phyloP scores from a whole-genome alignment of 129 eudicot genomes.

The Gnaphalium uliginosum region DNA sequence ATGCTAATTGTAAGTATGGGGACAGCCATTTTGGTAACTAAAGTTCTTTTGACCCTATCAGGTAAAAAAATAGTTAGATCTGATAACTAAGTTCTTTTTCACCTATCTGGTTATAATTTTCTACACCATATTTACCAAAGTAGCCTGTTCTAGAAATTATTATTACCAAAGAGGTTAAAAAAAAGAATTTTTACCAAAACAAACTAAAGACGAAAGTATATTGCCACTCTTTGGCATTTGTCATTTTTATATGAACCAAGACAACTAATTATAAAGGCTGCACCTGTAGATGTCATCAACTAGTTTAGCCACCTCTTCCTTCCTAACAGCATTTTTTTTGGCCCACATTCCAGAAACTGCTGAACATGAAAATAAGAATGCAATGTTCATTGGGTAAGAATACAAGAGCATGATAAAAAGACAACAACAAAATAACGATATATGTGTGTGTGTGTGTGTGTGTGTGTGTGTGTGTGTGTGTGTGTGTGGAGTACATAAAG shows the following conservation, averaged over 20 bases:
- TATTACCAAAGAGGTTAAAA: not conserved
- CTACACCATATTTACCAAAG: not conserved
- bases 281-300: constrained; percentile 95
- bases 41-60: not conserved
- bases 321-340: constrained; percentile 63
- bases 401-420: not conserved
- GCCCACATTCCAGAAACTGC: constrained; percentile 86
- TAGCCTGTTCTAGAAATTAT: not conserved
- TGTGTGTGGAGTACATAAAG: too few relatives aligned
- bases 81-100: not conserved
- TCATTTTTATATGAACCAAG: constrained; percentile 1
- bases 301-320: constrained; percentile 84
- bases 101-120: not conserved
- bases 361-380: constrained; percentile 23
- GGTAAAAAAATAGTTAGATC: not conserved
- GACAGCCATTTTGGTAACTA: not conserved
- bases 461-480: too few relatives aligned
- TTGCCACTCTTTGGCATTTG: not conserved
- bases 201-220: not conserved
- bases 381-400: constrained; percentile 3
- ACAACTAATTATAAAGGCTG: constrained; percentile 9
- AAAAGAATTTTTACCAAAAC: not conserved
- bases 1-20: not conserved
- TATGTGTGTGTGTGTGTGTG: too few relatives aligned
- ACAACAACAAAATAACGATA: not conserved